These are phyloP conservation scores for Oryza rufipogon DNA, from an alignment of 176 grass and related monocot species.

Conservation along the genomic window DNA sequence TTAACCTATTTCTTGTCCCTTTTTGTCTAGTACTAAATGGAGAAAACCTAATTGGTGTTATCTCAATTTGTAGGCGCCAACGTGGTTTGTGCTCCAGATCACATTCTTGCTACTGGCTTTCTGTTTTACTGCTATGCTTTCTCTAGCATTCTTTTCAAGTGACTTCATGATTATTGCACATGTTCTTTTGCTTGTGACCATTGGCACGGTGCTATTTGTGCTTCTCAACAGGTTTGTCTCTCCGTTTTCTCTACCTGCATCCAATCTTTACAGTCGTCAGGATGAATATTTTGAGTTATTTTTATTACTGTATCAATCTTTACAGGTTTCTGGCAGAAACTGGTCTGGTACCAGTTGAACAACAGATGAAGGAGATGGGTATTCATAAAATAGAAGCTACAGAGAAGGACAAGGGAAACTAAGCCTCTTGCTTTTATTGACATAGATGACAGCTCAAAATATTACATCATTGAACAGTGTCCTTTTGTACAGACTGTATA, in stretches of 20 bases:
- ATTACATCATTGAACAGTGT: constrained; percentile 28
- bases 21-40: constrained; percentile 17
- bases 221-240: constrained; percentile 70
- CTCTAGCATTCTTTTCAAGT: constrained; percentile 79
- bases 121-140: constrained; percentile 78
- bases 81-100: constrained; percentile 76
- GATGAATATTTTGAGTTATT: background rate
- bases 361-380: constrained; percentile 92
- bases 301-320: background rate
- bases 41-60: constrained; percentile 32
- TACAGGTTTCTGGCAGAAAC: constrained; percentile 87
- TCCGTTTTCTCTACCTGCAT: background rate
- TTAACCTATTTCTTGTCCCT: constrained; percentile 7
- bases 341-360: constrained; percentile 81
- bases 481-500: background rate
- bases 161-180: constrained; percentile 78
- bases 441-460: constrained; percentile 13
- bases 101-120: constrained; percentile 78
- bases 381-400: constrained; percentile 57
- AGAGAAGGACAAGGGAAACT: constrained; percentile 59
- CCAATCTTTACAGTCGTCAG: background rate
- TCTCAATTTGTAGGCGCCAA: constrained; percentile 60
- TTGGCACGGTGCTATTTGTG: constrained; percentile 78
- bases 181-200: constrained; percentile 82
- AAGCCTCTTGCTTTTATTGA: constrained; percentile 34